Percentiles rank a stretch among this genome's conserved stretches.
These are phyloP conservation scores for Globisporangium perplexum DNA, from an alignment of 352 stramenopile species.

Conservation along the genomic window DNA sequence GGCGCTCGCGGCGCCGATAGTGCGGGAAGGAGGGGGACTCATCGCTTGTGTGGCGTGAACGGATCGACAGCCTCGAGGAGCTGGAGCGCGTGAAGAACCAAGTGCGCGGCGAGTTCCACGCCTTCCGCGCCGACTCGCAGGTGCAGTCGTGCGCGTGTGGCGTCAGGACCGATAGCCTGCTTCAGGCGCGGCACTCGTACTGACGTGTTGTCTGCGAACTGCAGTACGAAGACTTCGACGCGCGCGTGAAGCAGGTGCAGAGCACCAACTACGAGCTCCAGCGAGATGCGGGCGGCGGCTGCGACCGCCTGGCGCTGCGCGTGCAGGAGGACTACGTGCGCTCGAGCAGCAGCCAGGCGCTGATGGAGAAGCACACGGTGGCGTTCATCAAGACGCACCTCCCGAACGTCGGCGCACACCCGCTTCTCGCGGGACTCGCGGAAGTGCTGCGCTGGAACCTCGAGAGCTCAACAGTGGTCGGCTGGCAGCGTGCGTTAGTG, in stretches of 20 bases:
- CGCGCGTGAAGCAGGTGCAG: slow-evolving; percentile 26
- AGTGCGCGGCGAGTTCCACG: slow-evolving; percentile 52
- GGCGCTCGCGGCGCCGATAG: no score
- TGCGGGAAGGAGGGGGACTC: not conserved
- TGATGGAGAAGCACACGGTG: slow-evolving; percentile 29
- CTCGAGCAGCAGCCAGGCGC: slow-evolving; percentile 22
- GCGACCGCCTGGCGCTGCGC: slow-evolving; percentile 26
- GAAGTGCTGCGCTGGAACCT: slow-evolving; percentile 56
- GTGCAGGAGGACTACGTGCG: slow-evolving; percentile 45
- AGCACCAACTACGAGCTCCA: slow-evolving; percentile 50
- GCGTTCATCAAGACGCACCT: slow-evolving; percentile 42
- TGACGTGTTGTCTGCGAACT: not conserved
- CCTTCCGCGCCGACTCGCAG: slow-evolving; percentile 33
- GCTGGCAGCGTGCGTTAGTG: slow-evolving; percentile 51
- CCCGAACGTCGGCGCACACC: slow-evolving; percentile 53
- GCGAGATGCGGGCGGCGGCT: slow-evolving; percentile 17
- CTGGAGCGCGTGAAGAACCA: slow-evolving; percentile 65
- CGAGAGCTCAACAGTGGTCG: slow-evolving; percentile 52
- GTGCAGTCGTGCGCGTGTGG: slow-evolving; percentile 12
- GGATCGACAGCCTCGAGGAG: slow-evolving; percentile 34
- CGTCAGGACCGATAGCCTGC: no score
- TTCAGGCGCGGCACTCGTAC: not conserved
- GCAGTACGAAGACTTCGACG: slow-evolving; percentile 59
- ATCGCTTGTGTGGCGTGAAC: not conserved
- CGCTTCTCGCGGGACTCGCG: slow-evolving; percentile 60